Evolutionary conservation across 164 flowering plant genomes (phyloP).

Genomic region (Brasenia schreberi): DNA sequence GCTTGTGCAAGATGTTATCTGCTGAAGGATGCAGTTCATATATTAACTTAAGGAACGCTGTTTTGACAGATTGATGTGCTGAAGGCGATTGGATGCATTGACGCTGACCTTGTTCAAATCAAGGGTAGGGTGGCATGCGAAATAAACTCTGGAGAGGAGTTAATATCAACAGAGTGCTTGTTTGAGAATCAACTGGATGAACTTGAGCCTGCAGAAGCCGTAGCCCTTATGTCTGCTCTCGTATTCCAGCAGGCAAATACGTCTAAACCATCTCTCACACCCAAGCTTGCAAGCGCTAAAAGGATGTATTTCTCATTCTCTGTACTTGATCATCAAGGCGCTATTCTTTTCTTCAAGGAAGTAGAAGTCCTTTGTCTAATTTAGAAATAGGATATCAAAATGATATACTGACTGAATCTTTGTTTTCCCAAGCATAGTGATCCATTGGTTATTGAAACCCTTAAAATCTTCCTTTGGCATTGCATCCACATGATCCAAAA

Average conservation of each 20-base stretch:
- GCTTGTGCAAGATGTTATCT: background rate
- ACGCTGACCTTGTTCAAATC: slow-evolving; percentile 90
- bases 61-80: slow-evolving; percentile 77
- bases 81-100: slow-evolving; percentile 80
- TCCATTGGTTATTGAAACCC: no score
- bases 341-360: no score
- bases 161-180: slow-evolving; percentile 90
- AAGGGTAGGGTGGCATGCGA: slow-evolving; percentile 99
- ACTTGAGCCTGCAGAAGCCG: slow-evolving; percentile 97
- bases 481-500: no score
- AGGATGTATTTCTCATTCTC: slow-evolving; percentile 29
- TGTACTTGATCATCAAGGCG: no score
- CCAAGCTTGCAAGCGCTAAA: slow-evolving; percentile 57
- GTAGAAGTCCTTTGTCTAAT: no score
- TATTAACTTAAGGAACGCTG: background rate
- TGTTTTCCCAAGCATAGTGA: no score
- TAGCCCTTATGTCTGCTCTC: slow-evolving; percentile 92
- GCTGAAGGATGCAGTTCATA: background rate
- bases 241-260: slow-evolving; percentile 95
- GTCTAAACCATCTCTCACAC: slow-evolving; percentile 87
- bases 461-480: no score
- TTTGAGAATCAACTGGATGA: slow-evolving; percentile 93
- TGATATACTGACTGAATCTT: no score
- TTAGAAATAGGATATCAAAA: no score
- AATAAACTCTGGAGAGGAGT: slow-evolving; percentile 99